Evolutionary conservation across 2,329 filamentous ascomycete species (phyloP), one percentile per base, ranked within the genome.

Genomic region (Hypomyces perniciosus): DNA sequence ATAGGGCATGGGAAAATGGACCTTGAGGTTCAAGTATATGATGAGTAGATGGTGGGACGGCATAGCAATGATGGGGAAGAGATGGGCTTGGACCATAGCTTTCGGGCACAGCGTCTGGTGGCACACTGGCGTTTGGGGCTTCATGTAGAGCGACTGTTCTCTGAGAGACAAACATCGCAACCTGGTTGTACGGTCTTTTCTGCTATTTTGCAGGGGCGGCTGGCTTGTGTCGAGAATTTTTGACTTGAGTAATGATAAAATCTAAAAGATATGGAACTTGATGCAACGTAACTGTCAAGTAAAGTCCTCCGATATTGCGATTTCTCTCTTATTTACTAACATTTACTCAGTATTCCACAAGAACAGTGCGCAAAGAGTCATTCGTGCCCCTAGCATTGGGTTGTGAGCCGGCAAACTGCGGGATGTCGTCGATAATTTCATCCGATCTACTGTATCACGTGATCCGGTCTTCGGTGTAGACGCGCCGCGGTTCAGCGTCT

Each of bases 161-260:
- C 43, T 39, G 53, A 51, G 48, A 46, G 31, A 41, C 40, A 44
- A 43, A 31, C 43, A 42, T 54, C 30, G 40, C 40, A 48, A 9
- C 41, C 13, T 46, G 37, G 46, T 37, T 13, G 35, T 13, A 33
- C 31, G 38, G 41, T 20, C 34, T 46, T 53, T 37, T 33, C 30
- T 20, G 30, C 41, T 37, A 20, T 29, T 52, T 46, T 40, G 44
- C 13, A 26, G 39, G 37, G 47, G 41, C 28, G 42, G 28, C 38
- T 30, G 30, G 20, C 28, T 31, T 39, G 38, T 47, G 20, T 20
- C n/a, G 34, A 37, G 29, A 51, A 59, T 59, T 57, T 56, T 59
- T 62, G 62, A 62, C 58, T 20, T 61, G 61, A 65, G 58, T 62
- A 64, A 65, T 64, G 60, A 63, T 56, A 54, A 55, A 61, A 57